Percentiles rank a stretch among this genome's conserved stretches.
phyloP scores from a whole-genome alignment of 768 basidiomycete genomes.

The Xerocomellus intermedius region DNA sequence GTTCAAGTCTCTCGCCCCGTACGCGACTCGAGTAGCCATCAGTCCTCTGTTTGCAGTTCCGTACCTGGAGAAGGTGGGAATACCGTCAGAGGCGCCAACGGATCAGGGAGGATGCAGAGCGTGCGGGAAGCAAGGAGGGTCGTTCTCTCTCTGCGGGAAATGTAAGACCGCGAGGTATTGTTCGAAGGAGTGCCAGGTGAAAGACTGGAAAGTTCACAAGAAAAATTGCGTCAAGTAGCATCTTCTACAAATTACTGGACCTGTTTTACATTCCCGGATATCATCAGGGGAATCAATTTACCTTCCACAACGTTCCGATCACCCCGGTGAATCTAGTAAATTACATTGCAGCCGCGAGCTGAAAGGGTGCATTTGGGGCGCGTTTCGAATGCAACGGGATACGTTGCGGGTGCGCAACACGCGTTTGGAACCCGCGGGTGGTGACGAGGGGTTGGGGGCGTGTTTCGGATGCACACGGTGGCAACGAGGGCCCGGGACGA shows the following conservation, averaged over 20 bases:
- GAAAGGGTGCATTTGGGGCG: too few relatives aligned
- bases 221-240: constrained; percentile 22
- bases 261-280: background rate
- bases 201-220: constrained; percentile 50
- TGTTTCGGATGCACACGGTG: too few relatives aligned
- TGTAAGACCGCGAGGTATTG: constrained; percentile 45
- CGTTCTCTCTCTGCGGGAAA: constrained; percentile 33
- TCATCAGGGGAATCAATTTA: background rate
- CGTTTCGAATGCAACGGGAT: too few relatives aligned
- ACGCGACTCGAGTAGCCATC: constrained; percentile 49
- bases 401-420: too few relatives aligned
- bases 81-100: background rate
- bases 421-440: too few relatives aligned
- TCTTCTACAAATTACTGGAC: too few relatives aligned
- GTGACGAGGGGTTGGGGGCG: too few relatives aligned
- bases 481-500: too few relatives aligned
- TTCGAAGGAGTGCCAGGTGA: constrained; percentile 43
- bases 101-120: constrained; percentile 13
- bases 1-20: constrained; percentile 43
- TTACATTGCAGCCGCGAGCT: too few relatives aligned
- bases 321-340: too few relatives aligned
- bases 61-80: constrained; percentile 42
- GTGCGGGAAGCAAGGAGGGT: constrained; percentile 21
- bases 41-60: constrained; percentile 53
- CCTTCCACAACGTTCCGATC: too few relatives aligned